Evolutionary conservation across 805 yeast species (phyloP), one percentile per base, ranked within the genome.

Genomic region (Lipomyces sp.): DNA sequence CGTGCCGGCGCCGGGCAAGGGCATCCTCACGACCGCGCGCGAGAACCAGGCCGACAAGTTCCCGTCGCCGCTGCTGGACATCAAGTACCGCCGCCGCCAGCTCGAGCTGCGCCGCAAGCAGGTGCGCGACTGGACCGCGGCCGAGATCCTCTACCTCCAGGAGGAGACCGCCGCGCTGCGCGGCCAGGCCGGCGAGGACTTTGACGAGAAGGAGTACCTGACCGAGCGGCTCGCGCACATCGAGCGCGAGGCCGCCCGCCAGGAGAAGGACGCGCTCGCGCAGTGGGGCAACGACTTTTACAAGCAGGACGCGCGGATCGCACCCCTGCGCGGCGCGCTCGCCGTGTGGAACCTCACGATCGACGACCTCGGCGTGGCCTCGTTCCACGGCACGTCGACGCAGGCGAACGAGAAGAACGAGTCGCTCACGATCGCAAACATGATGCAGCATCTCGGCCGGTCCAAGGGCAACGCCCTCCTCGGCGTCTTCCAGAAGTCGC

Each of bases 1-100:
- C 44, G 91, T 93, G 61, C 99, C 99, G 61, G 98, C 98, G 68
- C 99, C 99, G 74, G 99, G 99, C 71, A 88, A 91, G 76, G 99
- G 99, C 84, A 86, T 93, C 61, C 79, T 93, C 77, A 93, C 98
- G 55, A 88, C 96, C 67, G 98, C 98, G 52, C 84, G 95, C 67
- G 98, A 95, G 75, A 91, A 84, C 63, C 86, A 89, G 62, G 79
- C 77, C 63, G 76, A 83, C 75, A 83, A 84, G 72, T 84, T 80
- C 77, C 81, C 84, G 62, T 74, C 93, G 51, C 84, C 91, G 55
- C 74, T 86, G 73, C 75, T 93, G 74, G 86, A 89, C 70, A 83
- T 93, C 70, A 83, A 84, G 69, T 93, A 93, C 82, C 86, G 99
- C 75, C 77, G 84, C 63, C 82, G 97, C 70, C 98, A 93, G 75